A percentile compares a stretch with the other conserved stretches of the same genome.
phyloP scores from a whole-genome alignment of 345 rosid genomes.

The Populus tremula region DNA sequence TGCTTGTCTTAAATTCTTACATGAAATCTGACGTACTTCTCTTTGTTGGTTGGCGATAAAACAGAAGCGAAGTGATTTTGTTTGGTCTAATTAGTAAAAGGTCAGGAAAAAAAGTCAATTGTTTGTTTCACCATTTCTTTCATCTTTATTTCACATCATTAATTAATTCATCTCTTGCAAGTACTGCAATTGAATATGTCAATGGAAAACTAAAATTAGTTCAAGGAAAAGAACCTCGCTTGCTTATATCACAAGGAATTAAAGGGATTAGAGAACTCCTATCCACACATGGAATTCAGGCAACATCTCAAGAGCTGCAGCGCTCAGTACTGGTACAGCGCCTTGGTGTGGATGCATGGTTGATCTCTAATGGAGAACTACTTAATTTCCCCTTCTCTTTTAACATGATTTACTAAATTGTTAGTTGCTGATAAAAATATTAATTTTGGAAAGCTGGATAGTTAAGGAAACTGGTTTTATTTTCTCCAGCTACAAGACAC shows the following conservation, averaged over 20 bases:
- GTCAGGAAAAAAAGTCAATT: conserved; percentile 11
- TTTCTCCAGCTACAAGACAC: background rate
- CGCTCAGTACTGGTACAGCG: background rate
- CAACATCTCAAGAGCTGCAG: background rate
- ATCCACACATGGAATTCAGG: background rate
- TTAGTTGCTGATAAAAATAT: background rate
- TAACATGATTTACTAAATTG: background rate
- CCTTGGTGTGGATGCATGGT: background rate
- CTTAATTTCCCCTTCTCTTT: background rate
- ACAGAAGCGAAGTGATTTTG: background rate
- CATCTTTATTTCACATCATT: background rate
- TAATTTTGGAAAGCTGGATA: conserved; percentile 1
- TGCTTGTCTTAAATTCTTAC: background rate
- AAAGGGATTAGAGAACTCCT: background rate
- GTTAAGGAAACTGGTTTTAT: background rate
- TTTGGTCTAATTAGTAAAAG: background rate
- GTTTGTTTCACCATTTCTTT: conserved; percentile 16
- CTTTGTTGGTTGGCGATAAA: background rate
- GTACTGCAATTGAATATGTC: background rate
- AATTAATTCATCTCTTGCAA: background rate
- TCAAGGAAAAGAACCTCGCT: conserved; percentile 15
- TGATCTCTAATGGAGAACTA: background rate
- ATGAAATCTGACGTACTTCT: background rate
- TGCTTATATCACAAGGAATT: conserved; percentile 18
- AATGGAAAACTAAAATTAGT: conserved; percentile 9